Evolutionary conservation across 306 rosid species (phyloP).

Genomic region (Cyamopsis tetragonoloba): DNA sequence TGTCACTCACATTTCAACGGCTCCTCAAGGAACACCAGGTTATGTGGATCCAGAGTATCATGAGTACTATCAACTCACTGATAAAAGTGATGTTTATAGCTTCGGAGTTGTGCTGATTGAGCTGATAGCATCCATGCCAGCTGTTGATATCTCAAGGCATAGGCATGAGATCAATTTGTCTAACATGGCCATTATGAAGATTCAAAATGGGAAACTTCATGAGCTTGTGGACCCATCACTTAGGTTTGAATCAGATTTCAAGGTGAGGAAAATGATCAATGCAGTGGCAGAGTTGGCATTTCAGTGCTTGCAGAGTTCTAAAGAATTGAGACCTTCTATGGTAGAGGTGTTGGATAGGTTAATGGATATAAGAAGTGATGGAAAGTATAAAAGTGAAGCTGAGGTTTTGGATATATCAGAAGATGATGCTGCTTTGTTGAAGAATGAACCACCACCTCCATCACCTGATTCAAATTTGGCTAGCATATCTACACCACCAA

Average conservation of each 20-base stretch:
- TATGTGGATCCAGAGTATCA: constrained; percentile 47
- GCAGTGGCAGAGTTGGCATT: constrained; percentile 81
- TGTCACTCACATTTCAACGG: constrained; percentile 42
- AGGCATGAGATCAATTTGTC: constrained; percentile 69
- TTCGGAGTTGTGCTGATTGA: constrained; percentile 86
- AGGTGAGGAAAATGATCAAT: constrained; percentile 46
- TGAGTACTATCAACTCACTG: constrained; percentile 59
- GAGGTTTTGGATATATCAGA: constrained; percentile 40
- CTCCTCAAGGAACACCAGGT: constrained; percentile 51
- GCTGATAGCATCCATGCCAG: constrained; percentile 71
- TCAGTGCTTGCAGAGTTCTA: constrained; percentile 66
- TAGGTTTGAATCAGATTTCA: constrained; percentile 55
- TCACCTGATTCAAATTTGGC: constrained; percentile 52
- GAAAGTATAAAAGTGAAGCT: constrained; percentile 19
- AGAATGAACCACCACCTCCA: constrained; percentile 42
- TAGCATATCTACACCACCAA: constrained; percentile 34
- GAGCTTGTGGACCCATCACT: constrained; percentile 65
- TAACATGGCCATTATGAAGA: constrained; percentile 74
- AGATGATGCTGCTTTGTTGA: constrained; percentile 39
- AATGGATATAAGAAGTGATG: constrained; percentile 39
- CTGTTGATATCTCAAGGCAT: constrained; percentile 70
- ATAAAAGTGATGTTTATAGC: constrained; percentile 80
- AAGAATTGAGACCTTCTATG: constrained; percentile 73
- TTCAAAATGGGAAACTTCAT: constrained; percentile 47
- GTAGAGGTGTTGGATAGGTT: constrained; percentile 45